Percentiles rank a stretch among this genome's conserved stretches.
Evolutionary conservation across 805 yeast species (phyloP).

Genomic region (Pichia gijzeniarum): DNA sequence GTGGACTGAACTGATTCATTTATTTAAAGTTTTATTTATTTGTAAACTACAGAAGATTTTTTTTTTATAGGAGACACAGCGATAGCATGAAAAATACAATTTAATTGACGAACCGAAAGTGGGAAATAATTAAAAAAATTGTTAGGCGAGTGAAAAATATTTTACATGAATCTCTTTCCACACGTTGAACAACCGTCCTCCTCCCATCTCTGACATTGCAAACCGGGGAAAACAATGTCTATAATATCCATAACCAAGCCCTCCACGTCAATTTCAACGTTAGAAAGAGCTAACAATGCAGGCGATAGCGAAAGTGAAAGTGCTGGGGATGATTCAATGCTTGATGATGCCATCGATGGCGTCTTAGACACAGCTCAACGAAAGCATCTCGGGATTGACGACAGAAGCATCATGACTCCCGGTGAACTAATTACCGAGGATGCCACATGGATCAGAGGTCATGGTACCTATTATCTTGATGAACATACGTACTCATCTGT

Average conservation of each 20-base stretch:
- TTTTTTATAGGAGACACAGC: too few species aligned
- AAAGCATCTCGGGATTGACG: constrained; percentile 7
- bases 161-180: too few species aligned
- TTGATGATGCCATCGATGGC: constrained; percentile 16
- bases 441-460: constrained; percentile 97
- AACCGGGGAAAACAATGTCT: constrained; percentile 19
- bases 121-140: too few species aligned
- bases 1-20: background rate
- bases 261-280: background rate
- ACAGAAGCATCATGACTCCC: constrained; percentile 65
- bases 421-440: constrained; percentile 96
- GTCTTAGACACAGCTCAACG: constrained; percentile 8
- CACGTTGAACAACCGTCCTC: too few species aligned
- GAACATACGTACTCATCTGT: constrained; percentile 82
- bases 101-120: too few species aligned
- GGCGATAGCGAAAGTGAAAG: background rate
- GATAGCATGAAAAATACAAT: too few species aligned
- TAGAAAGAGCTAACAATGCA: constrained; percentile 13
- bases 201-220: too few species aligned
- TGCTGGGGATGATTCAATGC: constrained; percentile 19
- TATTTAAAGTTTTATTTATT: too few species aligned
- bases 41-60: too few species aligned
- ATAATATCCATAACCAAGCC: constrained; percentile 27
- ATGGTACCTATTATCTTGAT: constrained; percentile 81
- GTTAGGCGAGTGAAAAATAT: too few species aligned